Conservation (phyloP, 345 rosid genomes). For the Hypericum perforatum region DNA sequence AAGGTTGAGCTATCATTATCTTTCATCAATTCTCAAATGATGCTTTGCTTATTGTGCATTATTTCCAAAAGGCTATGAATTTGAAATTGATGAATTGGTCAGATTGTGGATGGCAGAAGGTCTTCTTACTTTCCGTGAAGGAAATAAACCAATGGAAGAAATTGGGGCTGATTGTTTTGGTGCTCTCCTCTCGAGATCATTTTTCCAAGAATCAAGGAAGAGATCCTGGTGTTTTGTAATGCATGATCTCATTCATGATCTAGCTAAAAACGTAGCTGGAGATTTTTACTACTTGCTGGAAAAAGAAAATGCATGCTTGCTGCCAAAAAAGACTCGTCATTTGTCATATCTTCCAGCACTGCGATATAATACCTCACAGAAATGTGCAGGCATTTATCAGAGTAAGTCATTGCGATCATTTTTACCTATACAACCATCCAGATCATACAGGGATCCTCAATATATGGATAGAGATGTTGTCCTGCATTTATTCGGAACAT, state of each 20-base stretch:
- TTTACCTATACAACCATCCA: neutral
- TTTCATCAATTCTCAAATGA: conserved; percentile 14
- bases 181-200: conserved; percentile 16
- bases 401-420: conserved; percentile 13
- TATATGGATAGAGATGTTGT: neutral
- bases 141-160: conserved; percentile 5
- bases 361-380: conserved; percentile 4
- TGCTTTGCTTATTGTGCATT: conserved; percentile 16
- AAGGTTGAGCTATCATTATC: conserved; percentile 14
- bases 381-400: conserved; percentile 3
- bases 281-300: conserved; percentile 4
- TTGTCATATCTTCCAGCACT: neutral
- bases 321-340: conserved; percentile 6
- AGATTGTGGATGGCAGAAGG: conserved; percentile 22
- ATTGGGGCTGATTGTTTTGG: conserved; percentile 16
- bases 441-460: neutral
- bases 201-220: conserved; percentile 17
- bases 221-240: conserved; percentile 9
- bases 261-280: conserved; percentile 15
- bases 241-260: conserved; percentile 25
- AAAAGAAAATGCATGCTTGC: neutral
- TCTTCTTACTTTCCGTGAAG: neutral
- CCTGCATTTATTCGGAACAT: conserved; percentile 3
- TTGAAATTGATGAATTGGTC: conserved; percentile 17
- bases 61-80: conserved; percentile 15